Evolutionary conservation across 1,284 basidiomycete genomes (phyloP), one percentile per base, ranked within the genome.

Genomic region (Austroboletus rostrupii): DNA sequence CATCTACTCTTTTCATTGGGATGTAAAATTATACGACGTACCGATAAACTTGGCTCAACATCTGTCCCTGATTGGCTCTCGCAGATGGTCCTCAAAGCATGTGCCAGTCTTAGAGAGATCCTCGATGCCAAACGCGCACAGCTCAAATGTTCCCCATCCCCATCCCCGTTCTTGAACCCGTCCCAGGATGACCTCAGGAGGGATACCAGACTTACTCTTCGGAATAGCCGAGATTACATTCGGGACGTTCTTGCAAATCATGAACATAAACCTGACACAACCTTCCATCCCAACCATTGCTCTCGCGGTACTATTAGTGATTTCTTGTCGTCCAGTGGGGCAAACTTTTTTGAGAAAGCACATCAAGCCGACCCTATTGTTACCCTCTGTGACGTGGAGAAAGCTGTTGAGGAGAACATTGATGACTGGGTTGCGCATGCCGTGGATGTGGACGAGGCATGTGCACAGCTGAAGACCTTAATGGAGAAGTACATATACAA

Each of bases 331-430:
- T 35, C 19, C 6, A 37, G 49, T 20, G 43, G 33, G 13, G 6
- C 21, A 2, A 23, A 19, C 2, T 56, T 56, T 17, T 58, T 58
- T 29, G n/a, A 35, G 2, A 21, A 29, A 6, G 48, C 44, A 6
- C 48, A 42, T 21, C 3, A 10, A 19, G 23, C 37, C 1, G 53
- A 65, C 9, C 19, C 54, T 1, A 40, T 50, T 33, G 8, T 66
- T 20, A 57, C 61, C 7, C 57, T 70, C 20, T 19, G 21, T 39
- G 37, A 39, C 5, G 37, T 39, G 2, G 37, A 39, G 20, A 11
- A 39, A 16, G 21, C 37, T 2, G 14, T 39, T 6, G 37, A 39
- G 14, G 11, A 39, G 9, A 12, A 12, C 12, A 39, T 39, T 13
- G 37, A 39, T 39, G 37, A 21, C 11, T 39, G 37, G 37, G 5